phyloP scores from a whole-genome alignment of 83 land plant species.

The Isoetes engelmannii region DNA sequence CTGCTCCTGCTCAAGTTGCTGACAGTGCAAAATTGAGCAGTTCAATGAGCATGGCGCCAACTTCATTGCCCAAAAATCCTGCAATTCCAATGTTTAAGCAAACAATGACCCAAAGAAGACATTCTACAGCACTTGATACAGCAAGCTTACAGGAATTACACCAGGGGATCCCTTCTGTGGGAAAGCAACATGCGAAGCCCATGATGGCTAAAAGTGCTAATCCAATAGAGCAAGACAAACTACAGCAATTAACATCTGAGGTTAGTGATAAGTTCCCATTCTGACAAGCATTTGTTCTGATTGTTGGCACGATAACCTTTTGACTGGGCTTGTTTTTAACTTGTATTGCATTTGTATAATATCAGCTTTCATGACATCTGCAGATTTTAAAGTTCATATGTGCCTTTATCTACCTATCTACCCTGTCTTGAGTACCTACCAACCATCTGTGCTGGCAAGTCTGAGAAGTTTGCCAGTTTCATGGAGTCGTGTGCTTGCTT shows the following conservation, averaged over 20 bases:
- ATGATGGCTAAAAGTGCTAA: conserved; percentile 9
- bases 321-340: too few relatives aligned
- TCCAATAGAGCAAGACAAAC: conserved; percentile 31
- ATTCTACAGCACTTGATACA: background rate
- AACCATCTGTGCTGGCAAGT: too few relatives aligned
- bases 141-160: background rate
- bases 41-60: background rate
- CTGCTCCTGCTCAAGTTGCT: conserved; percentile 24
- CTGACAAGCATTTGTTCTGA: background rate
- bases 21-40: conserved; percentile 1
- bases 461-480: too few relatives aligned
- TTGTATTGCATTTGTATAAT: too few relatives aligned
- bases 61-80: background rate
- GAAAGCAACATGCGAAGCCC: background rate
- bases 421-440: too few relatives aligned
- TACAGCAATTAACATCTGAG: conserved; percentile 38
- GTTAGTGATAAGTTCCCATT: conserved; percentile 10
- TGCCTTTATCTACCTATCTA: too few relatives aligned
- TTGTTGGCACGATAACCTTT: too few relatives aligned
- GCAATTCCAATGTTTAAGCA: background rate
- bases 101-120: background rate
- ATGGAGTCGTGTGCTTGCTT: too few relatives aligned
- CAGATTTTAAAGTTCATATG: too few relatives aligned
- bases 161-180: background rate
- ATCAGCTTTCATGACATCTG: too few relatives aligned